A percentile compares a stretch with the other conserved stretches of the same genome.
Conservation (phyloP, 78 protist species). For the Dictyostelium discoideum region dicty_2.7 NC_007088.5:2574501-2575000, state of each 20-base stretch:
- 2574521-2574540: not conserved
- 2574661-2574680: constrained; percentile 26
- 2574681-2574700: not conserved
- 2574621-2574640: constrained; percentile 66
- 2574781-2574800: not conserved
- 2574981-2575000: constrained; percentile 72
- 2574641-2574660: constrained; percentile 37
- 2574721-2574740: not conserved
- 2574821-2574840: not conserved
- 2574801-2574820: constrained; percentile 16
- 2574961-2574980: constrained; percentile 1
- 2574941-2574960: not conserved
- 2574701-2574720: not conserved
- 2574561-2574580: not conserved
- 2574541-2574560: not conserved
- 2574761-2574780: not conserved
- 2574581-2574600: constrained; percentile 14
- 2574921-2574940: not conserved
- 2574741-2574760: not conserved
- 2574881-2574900: not conserved
- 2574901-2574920: not conserved
- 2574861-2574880: not conserved
- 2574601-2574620: constrained; percentile 10
- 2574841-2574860: not conserved
- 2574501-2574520: not conserved